Evolutionary conservation across 768 basidiomycete genomes (phyloP), one percentile per base, ranked within the genome.

Genomic region (Suillus fuscotomentosus): DNA sequence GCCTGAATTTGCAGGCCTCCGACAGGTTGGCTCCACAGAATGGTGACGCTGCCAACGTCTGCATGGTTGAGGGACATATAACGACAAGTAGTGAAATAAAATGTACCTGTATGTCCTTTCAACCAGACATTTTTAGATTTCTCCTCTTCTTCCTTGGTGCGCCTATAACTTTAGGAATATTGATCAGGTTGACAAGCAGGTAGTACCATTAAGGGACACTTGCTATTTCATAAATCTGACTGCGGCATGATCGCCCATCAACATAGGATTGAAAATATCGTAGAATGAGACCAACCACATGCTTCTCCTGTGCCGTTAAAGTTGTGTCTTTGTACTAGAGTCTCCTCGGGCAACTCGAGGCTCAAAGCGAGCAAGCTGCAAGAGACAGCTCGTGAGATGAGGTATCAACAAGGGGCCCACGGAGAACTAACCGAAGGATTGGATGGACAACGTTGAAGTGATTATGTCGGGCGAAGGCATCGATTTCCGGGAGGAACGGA

Each of bases 141-240:
- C 34, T 65, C 60, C 66, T 84, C 83, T 3, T 83, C 82, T 22
- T 80, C 80, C 27, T 75, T 66, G 3, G 77, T 71, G 27, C 81
- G 78, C 7, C 80, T 81, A 65, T 78, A 80, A 68, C 82, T 83
- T 27, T 15, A 56, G 20, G 11, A 15, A 17, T 8, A 36, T 20
- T 11, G n/a, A 42, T 24, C 20, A 62, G 10, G 17, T 36, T 10
- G 20, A 10, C 5, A 27, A 5, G 54, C 2, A 27, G 39, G 36
- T 22, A 6, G 31, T 31, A 13, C 38, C 36, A 34, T 4, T 17
- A 24, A 45, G 47, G 17, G 2, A 11, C n/a, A 2, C 82, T 65
- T 43, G 81, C 82, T 84, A 84, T 71, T 83, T 84, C 77, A 83
- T 81, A 67, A 82, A 80, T 15, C 82, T 73, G 2, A 79, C 82